A percentile compares a stretch with the other conserved stretches of the same genome.
phyloP scores from a whole-genome alignment of 495 filamentous ascomycete genomes.

The Penicillium alfredii region DNA sequence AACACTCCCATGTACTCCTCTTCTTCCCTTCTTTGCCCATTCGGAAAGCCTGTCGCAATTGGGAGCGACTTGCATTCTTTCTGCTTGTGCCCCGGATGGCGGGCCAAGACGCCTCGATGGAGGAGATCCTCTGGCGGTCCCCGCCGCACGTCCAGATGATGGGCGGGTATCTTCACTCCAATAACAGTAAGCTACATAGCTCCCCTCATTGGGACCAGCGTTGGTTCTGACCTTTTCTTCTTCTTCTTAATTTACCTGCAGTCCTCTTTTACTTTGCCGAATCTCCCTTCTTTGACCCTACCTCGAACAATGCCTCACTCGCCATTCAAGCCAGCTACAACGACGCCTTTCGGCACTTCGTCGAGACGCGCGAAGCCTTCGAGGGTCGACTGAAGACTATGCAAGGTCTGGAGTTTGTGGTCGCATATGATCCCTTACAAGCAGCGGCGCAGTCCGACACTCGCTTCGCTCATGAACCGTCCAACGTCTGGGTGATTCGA shows the following conservation, averaged over 20 bases:
- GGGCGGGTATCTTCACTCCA: slow-evolving; percentile 48
- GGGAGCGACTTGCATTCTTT: slow-evolving; percentile 1
- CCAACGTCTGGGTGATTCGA: slow-evolving; percentile 84
- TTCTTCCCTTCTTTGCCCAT: not conserved
- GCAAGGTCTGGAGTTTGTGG: slow-evolving; percentile 77
- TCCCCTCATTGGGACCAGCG: too few species aligned
- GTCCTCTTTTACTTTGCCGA: slow-evolving; percentile 86
- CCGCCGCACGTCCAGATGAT: slow-evolving; percentile 55
- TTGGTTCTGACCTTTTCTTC: too few species aligned
- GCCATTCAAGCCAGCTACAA: slow-evolving; percentile 71
- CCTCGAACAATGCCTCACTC: slow-evolving; percentile 79
- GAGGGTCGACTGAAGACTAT: slow-evolving; percentile 70
- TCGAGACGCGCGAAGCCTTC: slow-evolving; percentile 69
- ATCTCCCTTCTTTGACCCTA: slow-evolving; percentile 86
- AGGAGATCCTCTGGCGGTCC: slow-evolving; percentile 73
- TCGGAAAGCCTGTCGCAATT: not conserved
- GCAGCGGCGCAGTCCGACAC: slow-evolving; percentile 59
- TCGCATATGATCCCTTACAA: slow-evolving; percentile 62
- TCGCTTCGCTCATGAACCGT: slow-evolving; percentile 45
- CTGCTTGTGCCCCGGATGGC: slow-evolving; percentile 21
- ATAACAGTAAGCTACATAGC: slow-evolving; percentile 45
- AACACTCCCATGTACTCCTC: slow-evolving; percentile 4
- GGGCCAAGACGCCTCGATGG: slow-evolving; percentile 56
- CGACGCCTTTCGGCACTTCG: slow-evolving; percentile 54
- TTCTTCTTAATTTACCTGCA: too few species aligned